These are phyloP conservation scores for Penicillium crystallinum DNA, from an alignment of 495 filamentous ascomycete species.

Conservation along the genomic window DNA sequence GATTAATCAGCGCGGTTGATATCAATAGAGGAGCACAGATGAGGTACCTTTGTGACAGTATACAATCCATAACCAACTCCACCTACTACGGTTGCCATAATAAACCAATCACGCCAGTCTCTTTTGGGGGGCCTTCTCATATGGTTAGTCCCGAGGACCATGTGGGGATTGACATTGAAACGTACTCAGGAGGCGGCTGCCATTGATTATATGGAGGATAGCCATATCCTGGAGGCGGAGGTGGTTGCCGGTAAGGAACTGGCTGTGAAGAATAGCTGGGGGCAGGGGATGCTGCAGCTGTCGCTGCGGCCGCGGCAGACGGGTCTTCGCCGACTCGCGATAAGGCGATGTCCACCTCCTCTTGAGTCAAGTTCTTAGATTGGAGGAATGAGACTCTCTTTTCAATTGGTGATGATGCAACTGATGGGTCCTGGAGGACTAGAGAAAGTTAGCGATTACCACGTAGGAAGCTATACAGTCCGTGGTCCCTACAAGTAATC, in stretches of 20 bases:
- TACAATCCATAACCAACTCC: constrained; percentile 86
- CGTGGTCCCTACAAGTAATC: constrained; percentile 37
- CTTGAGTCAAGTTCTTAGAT: constrained; percentile 94
- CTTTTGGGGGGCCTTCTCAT: constrained; percentile 54
- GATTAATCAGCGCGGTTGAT: constrained; percentile 8
- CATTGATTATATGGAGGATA: constrained; percentile 65
- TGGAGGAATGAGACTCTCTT: constrained; percentile 89
- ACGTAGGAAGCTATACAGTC: constrained; percentile 5
- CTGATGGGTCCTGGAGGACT: constrained; percentile 93
- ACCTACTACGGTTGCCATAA: constrained; percentile 88
- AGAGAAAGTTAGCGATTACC: constrained; percentile 17
- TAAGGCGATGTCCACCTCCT: constrained; percentile 85
- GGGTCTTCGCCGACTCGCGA: constrained; percentile 61
- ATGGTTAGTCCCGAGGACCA: constrained; percentile 12
- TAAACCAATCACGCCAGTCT: constrained; percentile 98
- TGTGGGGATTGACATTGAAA: not conserved
- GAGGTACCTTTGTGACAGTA: constrained; percentile 70
- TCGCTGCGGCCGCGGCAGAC: constrained; percentile 28
- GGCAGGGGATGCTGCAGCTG: constrained; percentile 30
- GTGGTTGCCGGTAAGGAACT: constrained; percentile 46
- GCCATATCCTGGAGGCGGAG: constrained; percentile 62
- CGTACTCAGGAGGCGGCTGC: constrained; percentile 61
- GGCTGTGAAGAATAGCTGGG: constrained; percentile 48
- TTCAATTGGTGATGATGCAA: constrained; percentile 84
- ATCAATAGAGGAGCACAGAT: not conserved